A percentile compares a stretch with the other conserved stretches of the same genome.
Evolutionary conservation across 805 yeast species (phyloP).

Genomic region (Metschnikowia colocasiae): DNA sequence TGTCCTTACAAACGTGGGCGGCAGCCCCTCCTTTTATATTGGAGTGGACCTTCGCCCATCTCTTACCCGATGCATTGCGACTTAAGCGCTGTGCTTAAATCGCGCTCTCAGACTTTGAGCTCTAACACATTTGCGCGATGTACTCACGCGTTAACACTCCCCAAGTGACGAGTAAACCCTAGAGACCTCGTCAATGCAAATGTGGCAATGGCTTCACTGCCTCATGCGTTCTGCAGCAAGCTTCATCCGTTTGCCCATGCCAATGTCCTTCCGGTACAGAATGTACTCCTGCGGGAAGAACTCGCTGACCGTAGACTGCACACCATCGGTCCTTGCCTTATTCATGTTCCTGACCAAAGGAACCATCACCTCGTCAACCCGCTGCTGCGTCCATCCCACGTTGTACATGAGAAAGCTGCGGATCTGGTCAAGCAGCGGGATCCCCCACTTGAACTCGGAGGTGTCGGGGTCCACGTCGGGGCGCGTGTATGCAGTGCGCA

Average conservation of each 20-base stretch:
- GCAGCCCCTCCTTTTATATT: no score
- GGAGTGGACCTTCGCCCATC: no score
- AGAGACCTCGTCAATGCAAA: neutral
- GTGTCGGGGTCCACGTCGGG: conserved; percentile 85
- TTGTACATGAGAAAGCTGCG: conserved; percentile 63
- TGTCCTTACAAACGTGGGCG: no score
- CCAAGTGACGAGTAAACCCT: no score
- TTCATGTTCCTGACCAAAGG: conserved; percentile 84
- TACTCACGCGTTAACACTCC: no score
- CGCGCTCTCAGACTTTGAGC: no score
- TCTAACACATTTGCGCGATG: no score
- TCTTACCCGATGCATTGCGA: no score
- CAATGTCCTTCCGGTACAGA: conserved; percentile 42
- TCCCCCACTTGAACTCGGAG: conserved; percentile 84
- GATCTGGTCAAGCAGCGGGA: conserved; percentile 77
- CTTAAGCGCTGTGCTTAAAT: no score
- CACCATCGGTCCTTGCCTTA: conserved; percentile 49
- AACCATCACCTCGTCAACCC: conserved; percentile 75
- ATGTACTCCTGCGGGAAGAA: conserved; percentile 62
- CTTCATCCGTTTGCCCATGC: conserved; percentile 58
- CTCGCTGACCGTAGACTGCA: conserved; percentile 60
- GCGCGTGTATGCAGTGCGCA: conserved; percentile 65
- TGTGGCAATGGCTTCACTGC: neutral
- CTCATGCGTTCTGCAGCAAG: conserved; percentile 42
- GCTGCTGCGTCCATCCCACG: conserved; percentile 76